Evolutionary conservation across 1,284 basidiomycete genomes (phyloP).

Genomic region (Cyathus pygmaeus): DNA sequence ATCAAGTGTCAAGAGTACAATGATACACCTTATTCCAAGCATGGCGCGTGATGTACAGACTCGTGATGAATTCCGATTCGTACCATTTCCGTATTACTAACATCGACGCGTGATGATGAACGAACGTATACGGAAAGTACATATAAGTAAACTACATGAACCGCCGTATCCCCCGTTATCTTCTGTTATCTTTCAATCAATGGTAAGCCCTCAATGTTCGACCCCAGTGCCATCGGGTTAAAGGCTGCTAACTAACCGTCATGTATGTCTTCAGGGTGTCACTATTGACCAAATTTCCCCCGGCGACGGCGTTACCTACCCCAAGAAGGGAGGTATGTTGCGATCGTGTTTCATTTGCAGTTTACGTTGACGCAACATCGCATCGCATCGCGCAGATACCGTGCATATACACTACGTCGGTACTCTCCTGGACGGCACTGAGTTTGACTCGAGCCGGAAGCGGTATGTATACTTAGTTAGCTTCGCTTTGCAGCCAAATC

Average conservation of each 20-base stretch:
- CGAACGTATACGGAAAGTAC: too few relatives aligned
- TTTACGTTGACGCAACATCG: conserved; percentile 12
- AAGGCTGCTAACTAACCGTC: too few relatives aligned
- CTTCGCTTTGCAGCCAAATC: not conserved
- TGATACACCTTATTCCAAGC: too few relatives aligned
- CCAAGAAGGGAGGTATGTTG: conserved; percentile 60
- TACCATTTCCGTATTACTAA: too few relatives aligned
- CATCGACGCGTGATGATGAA: too few relatives aligned
- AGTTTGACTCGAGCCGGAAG: too few relatives aligned
- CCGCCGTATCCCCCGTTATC: conserved; percentile 16
- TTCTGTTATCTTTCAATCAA: conserved; percentile 6
- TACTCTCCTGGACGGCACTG: too few relatives aligned
- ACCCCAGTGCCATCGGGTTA: too few relatives aligned
- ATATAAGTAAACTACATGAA: too few relatives aligned
- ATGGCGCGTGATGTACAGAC: too few relatives aligned
- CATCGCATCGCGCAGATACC: conserved; percentile 45
- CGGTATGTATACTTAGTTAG: conserved; percentile 10
- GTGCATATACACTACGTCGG: conserved; percentile 63
- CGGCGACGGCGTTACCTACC: conserved; percentile 59
- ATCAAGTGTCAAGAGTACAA: too few relatives aligned
- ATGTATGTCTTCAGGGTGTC: conserved; percentile 52
- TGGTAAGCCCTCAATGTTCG: conserved; percentile 10
- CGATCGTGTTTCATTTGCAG: conserved; percentile 8
- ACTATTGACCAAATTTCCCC: conserved; percentile 50
- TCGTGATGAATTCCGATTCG: too few relatives aligned